Evolutionary conservation across 148 eudicot genomes (phyloP).

Genomic region (Spergularia bocconei): DNA sequence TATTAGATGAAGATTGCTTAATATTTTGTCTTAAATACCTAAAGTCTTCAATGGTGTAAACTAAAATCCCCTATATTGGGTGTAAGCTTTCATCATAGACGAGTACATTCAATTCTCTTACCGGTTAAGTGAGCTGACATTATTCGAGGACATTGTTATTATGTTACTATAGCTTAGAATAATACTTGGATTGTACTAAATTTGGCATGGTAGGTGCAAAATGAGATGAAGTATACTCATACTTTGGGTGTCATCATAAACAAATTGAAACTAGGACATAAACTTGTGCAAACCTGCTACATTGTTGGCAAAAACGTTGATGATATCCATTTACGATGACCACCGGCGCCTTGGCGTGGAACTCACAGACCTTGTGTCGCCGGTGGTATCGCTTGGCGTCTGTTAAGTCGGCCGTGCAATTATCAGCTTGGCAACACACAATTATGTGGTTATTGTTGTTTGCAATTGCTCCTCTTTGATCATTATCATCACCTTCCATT

Average conservation of each 20-base stretch:
- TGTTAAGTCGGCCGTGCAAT: slow-evolving; percentile 58
- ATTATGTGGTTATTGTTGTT: slow-evolving; percentile 5
- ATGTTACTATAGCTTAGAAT: background rate
- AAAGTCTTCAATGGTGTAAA: no score
- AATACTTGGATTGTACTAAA: background rate
- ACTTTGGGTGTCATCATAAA: background rate
- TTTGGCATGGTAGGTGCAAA: background rate
- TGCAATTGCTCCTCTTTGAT: slow-evolving; percentile 14
- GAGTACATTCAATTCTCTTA: background rate
- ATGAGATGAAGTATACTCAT: background rate
- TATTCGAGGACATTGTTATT: background rate
- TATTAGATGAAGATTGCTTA: no score
- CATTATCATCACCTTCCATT: slow-evolving; percentile 29
- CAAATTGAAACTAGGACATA: background rate
- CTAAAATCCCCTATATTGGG: no score
- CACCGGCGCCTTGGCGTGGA: slow-evolving; percentile 67
- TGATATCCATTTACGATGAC: slow-evolving; percentile 45
- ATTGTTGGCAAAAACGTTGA: slow-evolving; percentile 89
- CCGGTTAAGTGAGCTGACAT: background rate
- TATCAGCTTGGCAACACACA: slow-evolving; percentile 58
- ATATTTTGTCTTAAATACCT: no score
- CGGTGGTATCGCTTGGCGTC: slow-evolving; percentile 73
- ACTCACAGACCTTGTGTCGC: slow-evolving; percentile 79
- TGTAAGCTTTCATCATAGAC: no score
- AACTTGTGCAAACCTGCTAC: slow-evolving; percentile 62